Percentiles rank a stretch among this genome's conserved stretches.
Conservation (phyloP, 495 filamentous ascomycete genomes). For the Hyphodiscus hymeniophilus region DNA sequence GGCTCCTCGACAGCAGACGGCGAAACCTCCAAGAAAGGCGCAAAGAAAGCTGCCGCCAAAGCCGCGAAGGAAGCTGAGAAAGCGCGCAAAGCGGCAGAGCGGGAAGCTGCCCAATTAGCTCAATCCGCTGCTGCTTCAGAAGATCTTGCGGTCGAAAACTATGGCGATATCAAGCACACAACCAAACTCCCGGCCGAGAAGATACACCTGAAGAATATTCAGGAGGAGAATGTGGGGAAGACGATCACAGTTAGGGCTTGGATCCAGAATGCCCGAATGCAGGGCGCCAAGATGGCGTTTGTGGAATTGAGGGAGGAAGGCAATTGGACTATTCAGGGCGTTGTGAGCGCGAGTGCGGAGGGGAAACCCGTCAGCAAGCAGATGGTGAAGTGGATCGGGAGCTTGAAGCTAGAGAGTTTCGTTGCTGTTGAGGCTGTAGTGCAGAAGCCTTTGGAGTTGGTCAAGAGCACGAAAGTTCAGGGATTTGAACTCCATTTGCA, state of each 20-base stretch:
- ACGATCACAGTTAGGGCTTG: conserved; percentile 73
- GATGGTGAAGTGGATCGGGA: conserved; percentile 89
- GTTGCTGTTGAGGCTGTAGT: conserved; percentile 75
- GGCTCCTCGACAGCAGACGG: conserved; percentile 6
- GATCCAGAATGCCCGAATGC: conserved; percentile 77
- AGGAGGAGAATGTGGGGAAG: conserved; percentile 57
- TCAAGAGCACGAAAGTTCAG: conserved; percentile 70
- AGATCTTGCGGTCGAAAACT: conserved; percentile 64
- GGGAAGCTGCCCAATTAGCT: conserved; percentile 29
- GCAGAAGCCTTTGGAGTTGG: conserved; percentile 70
- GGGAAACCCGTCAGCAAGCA: conserved; percentile 53
- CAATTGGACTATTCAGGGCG: conserved; percentile 65
- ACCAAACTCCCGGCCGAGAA: conserved; percentile 25
- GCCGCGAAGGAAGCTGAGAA: conserved; percentile 44
- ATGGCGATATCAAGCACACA: conserved; percentile 38
- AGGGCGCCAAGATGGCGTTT: conserved; percentile 89
- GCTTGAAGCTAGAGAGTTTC: conserved; percentile 73
- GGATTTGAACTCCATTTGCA: conserved; percentile 79
- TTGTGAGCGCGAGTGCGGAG: conserved; percentile 48
- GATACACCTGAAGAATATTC: conserved; percentile 44
- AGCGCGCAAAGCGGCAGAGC: conserved; percentile 41
- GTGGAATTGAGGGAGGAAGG: conserved; percentile 80
- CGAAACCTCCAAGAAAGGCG: conserved; percentile 42
- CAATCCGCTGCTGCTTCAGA: conserved; percentile 44
- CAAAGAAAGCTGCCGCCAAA: conserved; percentile 45